Evolutionary conservation across 441 rosid species (phyloP), one percentile per base, ranked within the genome.

Genomic region (Jatropha multifida): DNA sequence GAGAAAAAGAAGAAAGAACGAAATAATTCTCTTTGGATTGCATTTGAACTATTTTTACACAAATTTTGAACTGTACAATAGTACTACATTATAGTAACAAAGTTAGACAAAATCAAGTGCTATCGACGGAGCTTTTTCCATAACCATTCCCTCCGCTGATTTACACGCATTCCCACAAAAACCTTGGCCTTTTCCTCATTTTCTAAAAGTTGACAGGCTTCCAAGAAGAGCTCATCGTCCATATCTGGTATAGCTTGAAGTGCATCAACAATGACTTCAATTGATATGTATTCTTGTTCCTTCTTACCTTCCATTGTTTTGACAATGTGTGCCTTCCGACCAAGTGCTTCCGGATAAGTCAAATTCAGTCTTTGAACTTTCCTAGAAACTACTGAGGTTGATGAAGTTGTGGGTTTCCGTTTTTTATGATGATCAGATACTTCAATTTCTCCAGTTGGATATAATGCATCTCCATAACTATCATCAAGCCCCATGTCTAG

Each of bases 161-260:
- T 65, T 42, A 81, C 83, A 69, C 83, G 82, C 91, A 88, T 86
- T 37, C 78, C 79, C 44, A 88, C 80, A 74, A 88, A 84, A 73
- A 74, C 73, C 77, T 76, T 69, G 3, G 88, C 88, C 15, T 75
- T 86, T 63, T 46, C 78, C 81, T 86, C 91, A 54, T 86, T 80
- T 76, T 86, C 91, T 7, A 86, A 77, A 49, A 86, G 86, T 68
- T 82, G 77, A 76, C 85, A 83, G 23, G 91, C 88, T 69, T 88
- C 89, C 79, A 88, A 76, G 79, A 86, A 86, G 62, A 83, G 83
- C 75, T 79, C 91, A 2, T 83, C 88, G 12, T 86, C 83, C 89
- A 86, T 83, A 48, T 77, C 85, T 5, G 88, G 88, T 69, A 88
- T 76, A 56, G 82, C 80, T 73, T 84, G 86, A 74, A 88, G 91